Conservation (phyloP, 2,329 filamentous ascomycete species). For the Clarireedia monteithiana region DNA sequence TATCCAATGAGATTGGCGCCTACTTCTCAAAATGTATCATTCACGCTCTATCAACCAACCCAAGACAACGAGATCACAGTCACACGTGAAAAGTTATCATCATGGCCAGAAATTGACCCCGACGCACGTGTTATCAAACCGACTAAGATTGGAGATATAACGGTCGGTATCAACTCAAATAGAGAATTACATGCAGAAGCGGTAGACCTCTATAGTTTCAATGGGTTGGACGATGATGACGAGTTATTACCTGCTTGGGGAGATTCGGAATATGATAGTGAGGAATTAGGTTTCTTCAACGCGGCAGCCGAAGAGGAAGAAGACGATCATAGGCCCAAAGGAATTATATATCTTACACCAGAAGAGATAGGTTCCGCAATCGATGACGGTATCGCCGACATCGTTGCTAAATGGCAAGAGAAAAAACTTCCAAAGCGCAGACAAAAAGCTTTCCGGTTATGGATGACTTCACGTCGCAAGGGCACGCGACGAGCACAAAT, state of each 20-base stretch:
- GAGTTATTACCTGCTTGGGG: conserved; percentile 43
- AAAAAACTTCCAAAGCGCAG: conserved; percentile 48
- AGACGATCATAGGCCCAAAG: conserved; percentile 28
- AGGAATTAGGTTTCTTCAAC: conserved; percentile 55
- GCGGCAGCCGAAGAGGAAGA: conserved; percentile 35
- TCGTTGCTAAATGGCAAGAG: conserved; percentile 49
- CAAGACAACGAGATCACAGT: conserved; percentile 17
- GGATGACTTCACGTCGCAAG: conserved; percentile 45
- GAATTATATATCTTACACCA: conserved; percentile 30
- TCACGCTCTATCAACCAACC: conserved; percentile 25
- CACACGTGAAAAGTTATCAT: conserved; percentile 21
- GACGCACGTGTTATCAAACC: conserved; percentile 4
- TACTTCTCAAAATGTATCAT: conserved; percentile 21
- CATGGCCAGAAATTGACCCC: conserved; percentile 26
- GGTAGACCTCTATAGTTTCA: conserved; percentile 34
- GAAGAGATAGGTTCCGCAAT: conserved; percentile 46
- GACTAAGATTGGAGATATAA: background rate
- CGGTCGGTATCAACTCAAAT: conserved; percentile 12
- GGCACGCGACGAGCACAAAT: conserved; percentile 36
- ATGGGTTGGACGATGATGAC: conserved; percentile 32
- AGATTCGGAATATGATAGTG: conserved; percentile 52
- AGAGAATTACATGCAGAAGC: conserved; percentile 16
- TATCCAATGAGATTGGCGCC: conserved; percentile 23
- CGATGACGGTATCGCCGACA: conserved; percentile 42
- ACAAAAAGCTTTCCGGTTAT: conserved; percentile 50